phyloP scores from a whole-genome alignment of 2,329 filamentous ascomycete species.

The Apiospora marii region DNA sequence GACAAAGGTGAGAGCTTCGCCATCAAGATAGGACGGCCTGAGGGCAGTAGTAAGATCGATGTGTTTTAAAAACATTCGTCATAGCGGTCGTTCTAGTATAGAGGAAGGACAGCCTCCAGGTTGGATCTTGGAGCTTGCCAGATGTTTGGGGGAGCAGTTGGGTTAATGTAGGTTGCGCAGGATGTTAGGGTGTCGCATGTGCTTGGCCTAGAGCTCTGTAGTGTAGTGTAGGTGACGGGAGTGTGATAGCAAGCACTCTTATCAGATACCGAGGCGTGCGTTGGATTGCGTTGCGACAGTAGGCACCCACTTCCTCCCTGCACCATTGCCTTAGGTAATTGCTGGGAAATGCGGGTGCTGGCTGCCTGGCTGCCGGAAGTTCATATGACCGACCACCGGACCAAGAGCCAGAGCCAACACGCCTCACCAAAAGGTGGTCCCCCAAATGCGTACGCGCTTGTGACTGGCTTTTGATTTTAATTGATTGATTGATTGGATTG shows the following conservation, averaged over 20 bases:
- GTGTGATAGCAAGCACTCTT: not conserved
- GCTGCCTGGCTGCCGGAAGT: not conserved
- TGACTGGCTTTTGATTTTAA: not conserved
- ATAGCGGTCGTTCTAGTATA: conserved; percentile 46
- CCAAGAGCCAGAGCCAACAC: not conserved
- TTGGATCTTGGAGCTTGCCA: not conserved
- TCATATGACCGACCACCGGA: conserved; percentile 15
- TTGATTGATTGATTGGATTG: not conserved
- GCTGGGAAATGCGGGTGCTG: not conserved
- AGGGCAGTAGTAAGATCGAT: conserved; percentile 96
- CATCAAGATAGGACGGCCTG: conserved; percentile 88
- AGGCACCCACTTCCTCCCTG: not conserved
- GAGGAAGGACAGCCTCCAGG: conserved; percentile 9
- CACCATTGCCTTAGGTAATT: not conserved
- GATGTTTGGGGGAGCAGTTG: conserved; percentile 3
- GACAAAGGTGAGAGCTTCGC: conserved; percentile 94
- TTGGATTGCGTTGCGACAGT: not conserved
- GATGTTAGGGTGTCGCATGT: conserved; percentile 15
- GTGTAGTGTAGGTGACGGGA: not conserved
- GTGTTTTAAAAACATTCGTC: conserved; percentile 96
- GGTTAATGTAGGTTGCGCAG: conserved; percentile 9
- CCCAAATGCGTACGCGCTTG: conserved; percentile 11
- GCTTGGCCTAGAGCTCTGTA: not conserved
- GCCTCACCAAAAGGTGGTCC: not conserved
- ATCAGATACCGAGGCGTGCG: conserved; percentile 12